Base-by-base conservation (phyloP, 139 green algal species). In the Yamagishiella unicocca region DNA sequence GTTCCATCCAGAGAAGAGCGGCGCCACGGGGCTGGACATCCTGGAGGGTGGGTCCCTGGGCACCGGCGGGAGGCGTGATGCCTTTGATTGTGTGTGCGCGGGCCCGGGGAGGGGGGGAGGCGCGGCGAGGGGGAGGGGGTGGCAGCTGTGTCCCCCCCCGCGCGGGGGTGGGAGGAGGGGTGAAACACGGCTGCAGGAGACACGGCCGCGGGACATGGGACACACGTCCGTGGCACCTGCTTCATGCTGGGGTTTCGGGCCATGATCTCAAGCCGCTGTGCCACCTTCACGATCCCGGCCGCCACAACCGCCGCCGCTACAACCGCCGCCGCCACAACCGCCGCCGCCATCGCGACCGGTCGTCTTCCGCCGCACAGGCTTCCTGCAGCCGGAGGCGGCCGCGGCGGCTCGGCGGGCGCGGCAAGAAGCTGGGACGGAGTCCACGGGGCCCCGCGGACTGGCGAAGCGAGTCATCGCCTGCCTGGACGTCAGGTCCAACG, bases 1-100 rank as follows among this genome's bases (percentile, higher is more conserved):
- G 88, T 99, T 99, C 90, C 98, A 99, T 92, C 98, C 98, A 1
- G 98, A 99, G 92, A 99, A 99, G 94, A 97, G 92, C 88, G 98
- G 98, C 35, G 67, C 83, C 25, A 91, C 89, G 0, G 96, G 97
- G 19, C 92, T 98, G 40, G 88, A 90, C 61, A 91, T 98, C 45
- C 85, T 99, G 43, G 62, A 92, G 33, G 74, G 84, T 89, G 45
- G 1, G 74, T 55, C 22, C 3, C 10, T 8, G n/a, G n/a, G n/a
- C n/a, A n/a, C n/a, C n/a, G n/a, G n/a, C n/a, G n/a, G n/a, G n/a
- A n/a, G n/a, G n/a, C n/a, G n/a, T n/a, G n/a, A n/a, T n/a, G n/a
- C n/a, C n/a, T n/a, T n/a, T n/a, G n/a, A n/a, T n/a, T n/a, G n/a
- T 58, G 12, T 12, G 67, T 6, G 27, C 5, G n/a, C 25, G 19